These are phyloP conservation scores for Podaxis sp. DNA, from an alignment of 768 basidiomycete genomes.

Conservation along the genomic window DNA sequence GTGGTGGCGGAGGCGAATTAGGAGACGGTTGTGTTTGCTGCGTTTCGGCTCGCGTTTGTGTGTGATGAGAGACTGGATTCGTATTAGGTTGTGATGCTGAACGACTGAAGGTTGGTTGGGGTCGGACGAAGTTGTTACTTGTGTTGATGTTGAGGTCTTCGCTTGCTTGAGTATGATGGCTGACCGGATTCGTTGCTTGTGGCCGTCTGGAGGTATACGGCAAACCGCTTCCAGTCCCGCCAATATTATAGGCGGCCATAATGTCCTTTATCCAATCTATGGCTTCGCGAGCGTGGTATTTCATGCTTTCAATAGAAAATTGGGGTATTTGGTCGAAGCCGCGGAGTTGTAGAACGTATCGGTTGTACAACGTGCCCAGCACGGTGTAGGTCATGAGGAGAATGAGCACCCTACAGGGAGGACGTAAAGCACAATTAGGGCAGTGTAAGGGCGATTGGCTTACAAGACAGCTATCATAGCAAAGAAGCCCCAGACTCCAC, in stretches of 20 bases:
- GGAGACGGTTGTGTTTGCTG: constrained; percentile 23
- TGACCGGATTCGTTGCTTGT: constrained; percentile 36
- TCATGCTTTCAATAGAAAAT: constrained; percentile 52
- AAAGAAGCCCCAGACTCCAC: constrained; percentile 50
- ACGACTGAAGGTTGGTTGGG: constrained; percentile 21
- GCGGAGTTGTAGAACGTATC: constrained; percentile 67
- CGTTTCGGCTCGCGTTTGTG: constrained; percentile 29
- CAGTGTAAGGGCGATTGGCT: constrained; percentile 25
- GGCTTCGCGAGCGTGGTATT: constrained; percentile 45
- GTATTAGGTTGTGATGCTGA: constrained; percentile 27
- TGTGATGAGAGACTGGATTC: constrained; percentile 45
- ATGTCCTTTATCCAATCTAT: constrained; percentile 44
- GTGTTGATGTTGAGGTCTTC: constrained; percentile 20
- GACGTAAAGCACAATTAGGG: neutral
- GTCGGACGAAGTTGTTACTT: constrained; percentile 29
- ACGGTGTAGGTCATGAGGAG: constrained; percentile 65
- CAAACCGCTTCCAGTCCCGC: constrained; percentile 17
- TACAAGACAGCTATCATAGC: constrained; percentile 60
- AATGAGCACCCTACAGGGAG: constrained; percentile 45
- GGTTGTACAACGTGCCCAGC: constrained; percentile 74
- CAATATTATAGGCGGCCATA: constrained; percentile 22
- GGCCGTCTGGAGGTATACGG: constrained; percentile 18
- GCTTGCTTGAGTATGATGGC: constrained; percentile 35
- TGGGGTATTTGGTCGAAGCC: constrained; percentile 76
- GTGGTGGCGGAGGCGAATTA: constrained; percentile 17